A percentile compares a stretch with the other conserved stretches of the same genome.
Evolutionary conservation across 306 rosid species (phyloP).

Genomic region (Prosopis cineraria): DNA sequence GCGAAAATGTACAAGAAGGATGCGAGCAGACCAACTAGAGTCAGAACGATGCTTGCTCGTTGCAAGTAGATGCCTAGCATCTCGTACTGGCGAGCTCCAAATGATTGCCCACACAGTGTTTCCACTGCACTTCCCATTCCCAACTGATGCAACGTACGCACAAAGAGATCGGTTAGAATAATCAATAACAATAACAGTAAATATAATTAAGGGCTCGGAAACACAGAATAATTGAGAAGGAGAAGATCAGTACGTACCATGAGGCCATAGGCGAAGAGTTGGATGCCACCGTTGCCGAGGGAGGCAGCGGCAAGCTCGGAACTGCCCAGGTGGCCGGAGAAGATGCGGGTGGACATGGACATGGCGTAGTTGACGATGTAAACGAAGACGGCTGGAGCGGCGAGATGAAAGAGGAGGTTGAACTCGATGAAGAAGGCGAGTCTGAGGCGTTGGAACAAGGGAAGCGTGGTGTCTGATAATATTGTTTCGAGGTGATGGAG

Average conservation of each 20-base stretch:
- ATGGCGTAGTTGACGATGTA: conserved; percentile 3
- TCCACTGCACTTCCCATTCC: conserved; percentile 73
- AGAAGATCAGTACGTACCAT: neutral
- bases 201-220: neutral
- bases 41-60: neutral
- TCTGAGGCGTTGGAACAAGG: neutral
- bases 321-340: conserved; percentile 11
- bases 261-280: conserved; percentile 18
- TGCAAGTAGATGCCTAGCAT: conserved; percentile 13
- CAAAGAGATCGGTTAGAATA: neutral
- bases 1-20: neutral
- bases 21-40: neutral
- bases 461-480: neutral
- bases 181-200: neutral
- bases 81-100: conserved; percentile 37
- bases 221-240: neutral
- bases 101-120: conserved; percentile 60
- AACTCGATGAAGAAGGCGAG: neutral
- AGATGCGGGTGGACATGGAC: conserved; percentile 6
- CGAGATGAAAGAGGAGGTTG: neutral
- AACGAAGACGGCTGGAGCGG: neutral
- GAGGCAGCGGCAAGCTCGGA: neutral
- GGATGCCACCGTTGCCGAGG: conserved; percentile 7
- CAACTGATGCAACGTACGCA: conserved; percentile 20
- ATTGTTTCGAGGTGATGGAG: neutral